Evolutionary conservation across 2,329 filamentous ascomycete genomes (phyloP).

Genomic region (Trichoderma atroviride): DNA sequence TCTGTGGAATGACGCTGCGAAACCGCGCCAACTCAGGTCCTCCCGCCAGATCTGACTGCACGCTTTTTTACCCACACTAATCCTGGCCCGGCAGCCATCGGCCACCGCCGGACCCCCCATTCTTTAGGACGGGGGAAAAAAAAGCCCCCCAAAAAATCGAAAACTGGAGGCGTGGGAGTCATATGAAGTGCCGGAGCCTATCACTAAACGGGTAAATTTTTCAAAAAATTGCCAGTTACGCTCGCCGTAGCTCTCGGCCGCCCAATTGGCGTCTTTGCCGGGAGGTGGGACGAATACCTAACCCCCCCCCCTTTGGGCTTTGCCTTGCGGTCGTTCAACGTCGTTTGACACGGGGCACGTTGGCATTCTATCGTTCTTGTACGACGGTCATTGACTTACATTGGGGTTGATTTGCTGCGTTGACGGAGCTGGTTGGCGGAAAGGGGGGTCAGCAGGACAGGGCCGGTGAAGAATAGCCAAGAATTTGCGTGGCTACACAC

Average conservation of each 20-base stretch:
- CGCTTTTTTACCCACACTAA: not conserved
- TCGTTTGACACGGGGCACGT: not conserved
- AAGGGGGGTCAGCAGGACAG: slow-evolving; percentile 22
- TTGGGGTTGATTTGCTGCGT: not conserved
- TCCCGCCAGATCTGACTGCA: slow-evolving; percentile 8
- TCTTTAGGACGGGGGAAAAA: not conserved
- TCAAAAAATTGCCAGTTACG: slow-evolving; percentile 19
- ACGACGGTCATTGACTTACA: not conserved
- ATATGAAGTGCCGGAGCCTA: slow-evolving; percentile 13
- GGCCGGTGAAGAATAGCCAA: not conserved
- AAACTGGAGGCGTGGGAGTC: slow-evolving; percentile 16
- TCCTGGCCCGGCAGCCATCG: slow-evolving; percentile 20
- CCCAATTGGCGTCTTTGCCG: slow-evolving; percentile 13
- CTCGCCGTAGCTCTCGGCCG: slow-evolving; percentile 8
- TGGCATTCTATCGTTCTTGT: not conserved
- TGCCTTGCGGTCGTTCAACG: not conserved
- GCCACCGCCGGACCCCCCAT: slow-evolving; percentile 21
- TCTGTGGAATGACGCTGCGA: not conserved
- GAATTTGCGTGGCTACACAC: not conserved
- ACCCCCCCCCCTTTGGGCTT: not conserved
- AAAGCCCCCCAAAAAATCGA: not conserved
- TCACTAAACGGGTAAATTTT: slow-evolving; percentile 13
- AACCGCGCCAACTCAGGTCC: slow-evolving; percentile 3
- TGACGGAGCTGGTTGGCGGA: not conserved
- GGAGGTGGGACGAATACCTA: not conserved